Base-by-base conservation (phyloP, 2,329 filamentous ascomycete species). In the Aspergillus transmontanensis region DNA sequence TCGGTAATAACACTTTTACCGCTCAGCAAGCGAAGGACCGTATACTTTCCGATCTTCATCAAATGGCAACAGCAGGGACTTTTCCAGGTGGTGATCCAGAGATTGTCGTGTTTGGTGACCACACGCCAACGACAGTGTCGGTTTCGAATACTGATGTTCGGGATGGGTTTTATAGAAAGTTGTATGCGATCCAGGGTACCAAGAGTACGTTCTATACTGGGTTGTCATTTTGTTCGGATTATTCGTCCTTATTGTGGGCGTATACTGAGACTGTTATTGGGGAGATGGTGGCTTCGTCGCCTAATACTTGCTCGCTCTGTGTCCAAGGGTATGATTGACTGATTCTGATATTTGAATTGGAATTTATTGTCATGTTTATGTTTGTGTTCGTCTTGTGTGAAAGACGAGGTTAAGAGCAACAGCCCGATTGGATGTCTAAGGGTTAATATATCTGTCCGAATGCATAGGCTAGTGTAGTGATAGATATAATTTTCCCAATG, bases 131-230 rank as follows among this genome's bases (percentile, higher is more conserved):
- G 65, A 71, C 78, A 34, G 60, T 78, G 46, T 72, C 68, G 14
- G 76, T 80, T 0, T 67, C 75, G 0, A 64, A 69, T 1, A 69
- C 76, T 2, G 72, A 75, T 12, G 78, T 84, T 59, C 66, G 63
- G 23, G 65, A 60, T 9, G 81, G 81, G 0, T 83, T 83, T 55
- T 79, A 83, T 61, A 72, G 75, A 43, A 66, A 76, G 46, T 69
- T 82, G 56, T 76, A 80, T 66, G 76, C 69, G 2, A 69, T 84
- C 32, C 82, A 84, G 69, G 82, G 82, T 0, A 64, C 76, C 19
- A 70, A 73, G 21, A 78, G 76, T n/a, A 84, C 81, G 0, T 84
- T 73, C 69, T 83, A 78, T 65, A 83, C 80, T 0, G 82, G 82
- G 1, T 75, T 76, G 16, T 76, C 80, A 5, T 82, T 70, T 19